These are phyloP conservation scores for Filosporella fistucella DNA, from an alignment of 495 filamentous ascomycete genomes.

Conservation along the genomic window DNA sequence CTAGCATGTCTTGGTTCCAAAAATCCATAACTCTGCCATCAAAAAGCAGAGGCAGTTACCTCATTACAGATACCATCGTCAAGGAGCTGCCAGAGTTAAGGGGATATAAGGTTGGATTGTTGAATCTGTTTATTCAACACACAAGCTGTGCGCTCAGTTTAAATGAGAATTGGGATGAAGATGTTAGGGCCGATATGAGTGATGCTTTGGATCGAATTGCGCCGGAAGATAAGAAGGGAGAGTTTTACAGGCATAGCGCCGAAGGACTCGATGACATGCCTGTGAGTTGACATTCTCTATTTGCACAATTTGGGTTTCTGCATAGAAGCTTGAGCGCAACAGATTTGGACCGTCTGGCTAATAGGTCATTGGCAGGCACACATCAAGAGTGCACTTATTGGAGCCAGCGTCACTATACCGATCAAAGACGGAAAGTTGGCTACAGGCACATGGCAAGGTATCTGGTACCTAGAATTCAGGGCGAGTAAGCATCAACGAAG, in stretches of 20 bases:
- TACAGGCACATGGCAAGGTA: conserved; percentile 68
- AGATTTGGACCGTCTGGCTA: conserved; percentile 7
- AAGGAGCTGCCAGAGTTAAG: conserved; percentile 68
- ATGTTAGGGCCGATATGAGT: conserved; percentile 60
- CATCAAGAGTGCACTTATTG: conserved; percentile 85
- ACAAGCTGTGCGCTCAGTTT: conserved; percentile 80
- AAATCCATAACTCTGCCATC: conserved; percentile 73
- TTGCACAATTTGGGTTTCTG: too few relatives aligned
- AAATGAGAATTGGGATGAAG: conserved; percentile 92
- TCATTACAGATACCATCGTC: conserved; percentile 73
- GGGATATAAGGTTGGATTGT: conserved; percentile 76
- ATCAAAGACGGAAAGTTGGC: conserved; percentile 77
- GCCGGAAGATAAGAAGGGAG: conserved; percentile 54
- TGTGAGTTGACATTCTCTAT: conserved; percentile 31
- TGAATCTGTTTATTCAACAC: conserved; percentile 89
- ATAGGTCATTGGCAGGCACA: conserved; percentile 55
- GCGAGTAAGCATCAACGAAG: conserved; percentile 67
- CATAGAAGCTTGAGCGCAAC: conserved; percentile 2
- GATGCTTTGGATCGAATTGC: conserved; percentile 89
- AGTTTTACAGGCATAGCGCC: conserved; percentile 83
- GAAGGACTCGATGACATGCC: conserved; percentile 94
- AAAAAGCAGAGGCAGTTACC: conserved; percentile 76
- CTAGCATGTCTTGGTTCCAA: conserved; percentile 55
- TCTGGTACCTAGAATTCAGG: conserved; percentile 95
- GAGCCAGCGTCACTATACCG: conserved; percentile 82